Evolutionary conservation across 2,329 filamentous ascomycete species (phyloP).

Genomic region (Monilinia fructicola): DNA sequence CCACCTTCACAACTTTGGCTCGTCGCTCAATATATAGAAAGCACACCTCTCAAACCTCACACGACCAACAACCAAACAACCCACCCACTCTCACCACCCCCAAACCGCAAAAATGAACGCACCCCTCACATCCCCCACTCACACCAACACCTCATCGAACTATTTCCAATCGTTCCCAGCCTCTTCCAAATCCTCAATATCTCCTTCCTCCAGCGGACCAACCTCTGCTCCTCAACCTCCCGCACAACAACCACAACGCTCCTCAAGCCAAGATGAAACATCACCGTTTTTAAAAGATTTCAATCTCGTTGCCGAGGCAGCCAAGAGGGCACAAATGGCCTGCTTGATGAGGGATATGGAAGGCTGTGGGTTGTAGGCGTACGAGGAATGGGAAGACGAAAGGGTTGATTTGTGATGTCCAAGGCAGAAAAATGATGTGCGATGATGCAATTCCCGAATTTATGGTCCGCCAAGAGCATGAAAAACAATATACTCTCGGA

Average conservation of each 20-base stretch:
- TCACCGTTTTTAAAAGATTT: slow-evolving; percentile 74
- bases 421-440: too few species aligned
- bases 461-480: too few species aligned
- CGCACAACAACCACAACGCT: slow-evolving; percentile 25
- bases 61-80: neutral
- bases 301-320: slow-evolving; percentile 85
- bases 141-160: slow-evolving; percentile 39
- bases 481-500: too few species aligned
- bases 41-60: neutral
- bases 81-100: too few species aligned
- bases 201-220: slow-evolving; percentile 15
- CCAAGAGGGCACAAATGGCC: slow-evolving; percentile 88
- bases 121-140: slow-evolving; percentile 19
- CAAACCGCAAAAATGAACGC: slow-evolving; percentile 19
- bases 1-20: neutral
- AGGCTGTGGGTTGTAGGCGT: slow-evolving; percentile 39
- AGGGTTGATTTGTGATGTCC: neutral
- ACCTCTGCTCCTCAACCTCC: slow-evolving; percentile 28
- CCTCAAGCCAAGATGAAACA: slow-evolving; percentile 49
- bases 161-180: slow-evolving; percentile 27
- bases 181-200: slow-evolving; percentile 30
- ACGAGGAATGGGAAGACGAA: neutral
- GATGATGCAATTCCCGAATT: too few species aligned
- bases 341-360: slow-evolving; percentile 85
- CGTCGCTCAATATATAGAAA: neutral